Conservation (phyloP, 2,329 filamentous ascomycete genomes). For the Botryosphaeria dothidea region DNA sequence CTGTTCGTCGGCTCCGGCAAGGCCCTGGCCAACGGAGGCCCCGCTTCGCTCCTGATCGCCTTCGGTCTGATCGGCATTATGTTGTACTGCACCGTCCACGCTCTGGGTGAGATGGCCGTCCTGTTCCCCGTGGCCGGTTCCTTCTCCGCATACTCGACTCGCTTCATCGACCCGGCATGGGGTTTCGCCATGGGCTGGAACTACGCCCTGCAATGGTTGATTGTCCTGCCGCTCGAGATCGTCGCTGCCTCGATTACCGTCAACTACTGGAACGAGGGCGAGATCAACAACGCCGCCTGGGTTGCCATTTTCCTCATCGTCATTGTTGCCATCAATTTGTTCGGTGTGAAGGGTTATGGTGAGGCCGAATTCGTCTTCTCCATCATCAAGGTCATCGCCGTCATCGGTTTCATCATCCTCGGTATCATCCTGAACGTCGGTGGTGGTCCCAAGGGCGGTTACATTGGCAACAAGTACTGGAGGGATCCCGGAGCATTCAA, state of each 20-base stretch:
- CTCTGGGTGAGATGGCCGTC: conserved; percentile 90
- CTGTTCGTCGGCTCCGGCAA: conserved; percentile 76
- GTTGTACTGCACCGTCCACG: conserved; percentile 90
- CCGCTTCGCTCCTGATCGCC: conserved; percentile 37
- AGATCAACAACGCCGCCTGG: conserved; percentile 55
- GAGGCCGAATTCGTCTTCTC: conserved; percentile 92
- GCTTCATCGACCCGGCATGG: conserved; percentile 92
- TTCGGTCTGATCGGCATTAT: conserved; percentile 72
- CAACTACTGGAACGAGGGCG: conserved; percentile 68
- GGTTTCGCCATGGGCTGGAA: conserved; percentile 98
- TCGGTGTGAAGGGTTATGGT: conserved; percentile 84
- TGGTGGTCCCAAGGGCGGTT: conserved; percentile 61
- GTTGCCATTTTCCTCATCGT: conserved; percentile 79
- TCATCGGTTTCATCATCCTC: conserved; percentile 87
- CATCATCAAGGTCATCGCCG: conserved; percentile 80
- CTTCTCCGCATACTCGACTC: conserved; percentile 87
- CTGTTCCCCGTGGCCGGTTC: conserved; percentile 89
- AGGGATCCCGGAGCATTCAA: conserved; percentile 77
- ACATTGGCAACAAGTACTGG: conserved; percentile 82
- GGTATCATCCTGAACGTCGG: conserved; percentile 85
- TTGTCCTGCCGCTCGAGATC: conserved; percentile 80
- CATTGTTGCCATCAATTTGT: conserved; percentile 81
- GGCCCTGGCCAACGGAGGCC: conserved; percentile 41
- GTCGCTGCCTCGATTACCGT: conserved; percentile 85
- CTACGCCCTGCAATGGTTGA: conserved; percentile 85